phyloP scores from a whole-genome alignment of 441 rosid species.

The Croton laevigatus region DNA sequence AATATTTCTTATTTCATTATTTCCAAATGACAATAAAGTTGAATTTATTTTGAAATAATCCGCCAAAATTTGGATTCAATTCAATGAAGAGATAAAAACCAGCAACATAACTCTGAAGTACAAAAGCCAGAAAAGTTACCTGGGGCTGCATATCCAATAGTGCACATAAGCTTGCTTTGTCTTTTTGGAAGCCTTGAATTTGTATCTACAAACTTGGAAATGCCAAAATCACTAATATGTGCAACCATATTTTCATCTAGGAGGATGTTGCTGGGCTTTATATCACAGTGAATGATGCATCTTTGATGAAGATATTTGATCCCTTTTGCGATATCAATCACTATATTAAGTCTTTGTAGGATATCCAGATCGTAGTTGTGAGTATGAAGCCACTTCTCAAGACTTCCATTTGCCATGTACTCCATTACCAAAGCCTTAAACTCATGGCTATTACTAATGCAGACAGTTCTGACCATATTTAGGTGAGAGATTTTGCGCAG shows the following conservation, averaged over 20 bases:
- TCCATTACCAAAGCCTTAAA: slow-evolving; percentile 18
- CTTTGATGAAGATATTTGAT: slow-evolving; percentile 6
- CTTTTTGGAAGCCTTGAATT: not conserved
- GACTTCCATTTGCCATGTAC: slow-evolving; percentile 24
- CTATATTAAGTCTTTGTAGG: slow-evolving; percentile 15
- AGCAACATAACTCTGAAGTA: not conserved
- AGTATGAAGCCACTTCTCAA: slow-evolving; percentile 16
- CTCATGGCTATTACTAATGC: not conserved
- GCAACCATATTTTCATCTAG: slow-evolving; percentile 23
- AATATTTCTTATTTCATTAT: too few species aligned
- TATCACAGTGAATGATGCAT: slow-evolving; percentile 16
- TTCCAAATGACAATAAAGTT: too few species aligned
- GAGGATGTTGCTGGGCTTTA: slow-evolving; percentile 19
- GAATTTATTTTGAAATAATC: too few species aligned
- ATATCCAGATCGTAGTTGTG: slow-evolving; percentile 13
- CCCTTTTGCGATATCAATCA: slow-evolving; percentile 15
- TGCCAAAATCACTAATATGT: slow-evolving; percentile 11
- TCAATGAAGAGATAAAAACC: not conserved
- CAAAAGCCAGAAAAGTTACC: slow-evolving; percentile 5
- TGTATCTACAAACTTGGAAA: not conserved
- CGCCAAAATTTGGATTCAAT: not conserved
- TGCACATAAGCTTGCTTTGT: not conserved
- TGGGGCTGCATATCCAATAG: slow-evolving; percentile 23
- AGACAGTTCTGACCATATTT: slow-evolving; percentile 5
- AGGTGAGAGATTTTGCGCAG: not conserved